Percentiles rank a stretch among this genome's conserved stretches.
phyloP scores from a whole-genome alignment of 2,329 filamentous ascomycete species.

The Parascedosporium putredinis region DNA sequence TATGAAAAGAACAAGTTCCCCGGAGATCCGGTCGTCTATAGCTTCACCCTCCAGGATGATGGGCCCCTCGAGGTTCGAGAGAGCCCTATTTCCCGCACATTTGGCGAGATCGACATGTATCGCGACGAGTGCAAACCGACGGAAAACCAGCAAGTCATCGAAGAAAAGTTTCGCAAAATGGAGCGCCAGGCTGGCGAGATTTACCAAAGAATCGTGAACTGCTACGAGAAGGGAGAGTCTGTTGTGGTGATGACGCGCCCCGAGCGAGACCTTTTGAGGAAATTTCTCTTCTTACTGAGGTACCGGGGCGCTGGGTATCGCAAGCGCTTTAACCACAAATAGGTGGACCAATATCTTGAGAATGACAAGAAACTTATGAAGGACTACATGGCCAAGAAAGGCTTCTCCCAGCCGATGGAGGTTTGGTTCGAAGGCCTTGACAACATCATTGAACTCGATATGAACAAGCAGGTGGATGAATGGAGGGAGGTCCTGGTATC shows the following conservation, averaged over 20 bases:
- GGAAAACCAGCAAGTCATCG: slow-evolving; percentile 15
- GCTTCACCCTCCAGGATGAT: slow-evolving; percentile 14
- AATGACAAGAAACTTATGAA: slow-evolving; percentile 15
- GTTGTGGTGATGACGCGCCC: slow-evolving; percentile 20
- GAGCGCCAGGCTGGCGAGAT: slow-evolving; percentile 19
- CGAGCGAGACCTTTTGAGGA: slow-evolving; percentile 27
- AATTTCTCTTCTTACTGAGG: slow-evolving; percentile 35
- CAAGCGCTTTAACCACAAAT: slow-evolving; percentile 24
- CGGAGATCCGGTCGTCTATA: slow-evolving; percentile 16
- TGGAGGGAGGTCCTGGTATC: slow-evolving; percentile 14
- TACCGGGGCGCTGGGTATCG: slow-evolving; percentile 27
- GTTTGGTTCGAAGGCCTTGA: slow-evolving; percentile 20
- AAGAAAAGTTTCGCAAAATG: slow-evolving; percentile 16
- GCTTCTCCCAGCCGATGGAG: slow-evolving; percentile 16
- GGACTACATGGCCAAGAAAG: slow-evolving; percentile 16
- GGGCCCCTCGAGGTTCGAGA: slow-evolving; percentile 12
- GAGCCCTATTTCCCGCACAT: slow-evolving; percentile 14
- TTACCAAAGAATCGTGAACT: slow-evolving; percentile 18
- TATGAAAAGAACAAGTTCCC: background rate
- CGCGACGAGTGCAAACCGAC: slow-evolving; percentile 12
- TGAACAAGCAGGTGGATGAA: slow-evolving; percentile 14
- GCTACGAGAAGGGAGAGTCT: background rate
- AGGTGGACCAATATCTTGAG: slow-evolving; percentile 20
- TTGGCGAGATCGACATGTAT: slow-evolving; percentile 19
- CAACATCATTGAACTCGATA: slow-evolving; percentile 17